Evolutionary conservation across 1,139 yeast species (phyloP), one percentile per base, ranked within the genome.

Genomic region (Schwanniomyces etchellsii): DNA sequence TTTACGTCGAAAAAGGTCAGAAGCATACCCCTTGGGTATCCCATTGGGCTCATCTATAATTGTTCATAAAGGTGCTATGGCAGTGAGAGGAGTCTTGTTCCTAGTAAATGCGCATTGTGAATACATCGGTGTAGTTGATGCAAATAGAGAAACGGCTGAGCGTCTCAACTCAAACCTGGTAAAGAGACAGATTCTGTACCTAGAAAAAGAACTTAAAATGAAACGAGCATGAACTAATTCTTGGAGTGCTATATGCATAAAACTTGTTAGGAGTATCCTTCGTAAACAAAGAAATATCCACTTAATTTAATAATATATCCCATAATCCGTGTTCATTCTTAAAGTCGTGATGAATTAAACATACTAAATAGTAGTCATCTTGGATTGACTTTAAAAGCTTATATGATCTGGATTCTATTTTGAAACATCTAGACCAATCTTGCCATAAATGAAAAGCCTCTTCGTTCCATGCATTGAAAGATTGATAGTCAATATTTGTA

Each of bases 371-470:
- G 43, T 82, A 84, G 31, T 76, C 68, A 25, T 75, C 67, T 48
- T 77, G 69, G 23, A 88, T 68, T 11, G 64, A 55, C 35, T 74
- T 73, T 43, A 91, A 68, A 43, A 89, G 66, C 34, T 74, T 60
- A 47, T 73, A 74, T 10, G 89, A 62, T 21, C 64, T 61, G 4
- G 80, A 58, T 30, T 60, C 60, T 33, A 65, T 70, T 38, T 75
- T 72, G 55, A 88, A 91, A 36, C 94, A 67, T 41, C 82, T 70
- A 30, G 84, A 83, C 98, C 98, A 91, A 56, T 89, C 95, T 26
- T 70, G 60, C 95, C 96, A 85, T 38, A 91, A 80, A 39, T 76
- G 71, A 56, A 88, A 91, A 0, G 96, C 95, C 53, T 91, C 98
- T 47, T 89, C 95, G 41, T 80, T 74, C 96, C 96, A 88, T 1